Percentiles rank a stretch among this genome's conserved stretches.
Evolutionary conservation across 2,329 filamentous ascomycete species (phyloP).

Genomic region (Macrophomina tecta): DNA sequence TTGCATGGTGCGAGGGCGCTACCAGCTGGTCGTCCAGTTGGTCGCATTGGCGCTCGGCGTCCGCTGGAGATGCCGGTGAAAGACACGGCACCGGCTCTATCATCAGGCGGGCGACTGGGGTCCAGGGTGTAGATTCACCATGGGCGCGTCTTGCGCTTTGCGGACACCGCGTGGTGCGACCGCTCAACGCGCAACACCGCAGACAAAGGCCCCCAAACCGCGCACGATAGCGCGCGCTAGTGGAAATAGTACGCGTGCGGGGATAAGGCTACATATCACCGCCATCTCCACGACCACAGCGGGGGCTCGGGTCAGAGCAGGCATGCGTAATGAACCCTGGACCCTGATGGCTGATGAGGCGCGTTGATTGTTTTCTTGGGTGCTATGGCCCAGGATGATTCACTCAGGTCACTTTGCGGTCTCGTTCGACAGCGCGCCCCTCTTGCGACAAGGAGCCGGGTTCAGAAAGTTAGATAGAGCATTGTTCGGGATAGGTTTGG

Average conservation of each 20-base stretch:
- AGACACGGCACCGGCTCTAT: not conserved
- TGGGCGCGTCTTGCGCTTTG: not conserved
- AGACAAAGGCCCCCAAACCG: slow-evolving; percentile 1
- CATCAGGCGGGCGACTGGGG: not conserved
- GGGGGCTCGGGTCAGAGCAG: not conserved
- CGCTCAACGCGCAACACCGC: slow-evolving; percentile 16
- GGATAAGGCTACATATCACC: slow-evolving; percentile 17
- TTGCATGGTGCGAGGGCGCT: slow-evolving; percentile 18
- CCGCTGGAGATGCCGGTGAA: slow-evolving; percentile 19
- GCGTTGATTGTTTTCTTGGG: not conserved
- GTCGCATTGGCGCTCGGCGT: slow-evolving; percentile 16
- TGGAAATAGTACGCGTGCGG: slow-evolving; percentile 8
- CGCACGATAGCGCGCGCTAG: not conserved
- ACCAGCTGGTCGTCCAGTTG: not conserved
- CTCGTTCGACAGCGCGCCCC: not conserved
- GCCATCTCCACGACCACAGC: slow-evolving; percentile 7
- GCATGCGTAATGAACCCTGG: not conserved
- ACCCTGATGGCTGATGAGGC: slow-evolving; percentile 15
- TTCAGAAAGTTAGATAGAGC: not conserved
- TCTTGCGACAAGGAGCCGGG: not conserved
- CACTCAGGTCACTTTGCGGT: not conserved
- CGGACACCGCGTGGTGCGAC: slow-evolving; percentile 14
- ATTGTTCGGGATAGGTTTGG: not conserved
- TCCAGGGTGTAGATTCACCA: not conserved
- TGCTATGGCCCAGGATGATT: slow-evolving; percentile 1